Conservation (phyloP, 495 filamentous ascomycete genomes). For the Tuber microsphaerosporum region DNA sequence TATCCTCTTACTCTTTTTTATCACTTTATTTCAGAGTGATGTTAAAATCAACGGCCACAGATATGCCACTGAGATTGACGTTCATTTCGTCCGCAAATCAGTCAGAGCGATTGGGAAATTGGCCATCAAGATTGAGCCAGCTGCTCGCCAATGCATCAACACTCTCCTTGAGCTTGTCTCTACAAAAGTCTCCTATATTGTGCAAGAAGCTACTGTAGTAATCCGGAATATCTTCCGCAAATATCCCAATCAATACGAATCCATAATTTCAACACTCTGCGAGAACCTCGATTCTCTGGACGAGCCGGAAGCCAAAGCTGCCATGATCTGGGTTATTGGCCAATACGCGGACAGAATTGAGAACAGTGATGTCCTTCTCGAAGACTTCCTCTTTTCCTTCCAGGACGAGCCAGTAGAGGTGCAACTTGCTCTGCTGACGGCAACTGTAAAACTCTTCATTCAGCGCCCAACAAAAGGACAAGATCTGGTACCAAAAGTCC, state of each 20-base stretch:
- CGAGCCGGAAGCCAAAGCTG: conserved; percentile 97
- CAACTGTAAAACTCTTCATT: conserved; percentile 97
- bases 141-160: conserved; percentile 82
- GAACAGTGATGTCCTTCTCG: conserved; percentile 84
- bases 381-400: conserved; percentile 91
- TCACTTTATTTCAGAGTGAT: background rate
- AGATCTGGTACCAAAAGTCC: conserved; percentile 84
- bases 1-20: background rate
- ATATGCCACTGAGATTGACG: conserved; percentile 96
- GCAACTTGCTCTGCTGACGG: conserved; percentile 87
- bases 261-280: conserved; percentile 90
- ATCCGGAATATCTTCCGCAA: conserved; percentile 99
- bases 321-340: conserved; percentile 99
- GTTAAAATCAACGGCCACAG: conserved; percentile 39
- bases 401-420: conserved; percentile 91
- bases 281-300: conserved; percentile 95
- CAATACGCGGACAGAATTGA: conserved; percentile 97
- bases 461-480: conserved; percentile 93
- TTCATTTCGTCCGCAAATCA: conserved; percentile 96
- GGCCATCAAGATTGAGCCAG: conserved; percentile 97
- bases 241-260: conserved; percentile 97
- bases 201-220: conserved; percentile 98
- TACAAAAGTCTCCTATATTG: conserved; percentile 99
- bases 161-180: conserved; percentile 86
- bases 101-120: conserved; percentile 96